A percentile compares a stretch with the other conserved stretches of the same genome.
These are phyloP conservation scores for Penicillium dipodomyicola DNA, from an alignment of 495 filamentous ascomycete genomes.

Conservation along the genomic window DNA sequence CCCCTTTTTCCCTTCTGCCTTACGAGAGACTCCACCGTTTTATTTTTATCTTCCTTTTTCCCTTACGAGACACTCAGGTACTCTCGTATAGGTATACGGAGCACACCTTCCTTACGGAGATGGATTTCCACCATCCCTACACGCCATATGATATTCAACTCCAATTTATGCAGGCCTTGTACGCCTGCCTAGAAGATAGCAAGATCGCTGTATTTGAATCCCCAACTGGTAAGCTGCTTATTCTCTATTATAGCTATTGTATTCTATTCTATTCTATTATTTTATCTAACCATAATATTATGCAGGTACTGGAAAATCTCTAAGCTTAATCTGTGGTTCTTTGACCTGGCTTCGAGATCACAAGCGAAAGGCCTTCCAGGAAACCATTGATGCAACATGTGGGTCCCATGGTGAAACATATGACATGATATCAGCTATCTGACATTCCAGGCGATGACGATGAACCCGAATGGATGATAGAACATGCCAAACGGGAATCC, in stretches of 20 bases:
- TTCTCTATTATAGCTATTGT: background rate
- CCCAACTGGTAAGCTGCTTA: conserved; percentile 64
- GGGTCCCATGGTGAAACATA: conserved; percentile 11
- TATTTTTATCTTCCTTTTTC: too few species aligned
- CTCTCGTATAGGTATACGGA: too few species aligned
- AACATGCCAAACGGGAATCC: conserved; percentile 67
- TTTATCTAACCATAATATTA: conserved; percentile 11
- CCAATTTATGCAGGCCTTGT: conserved; percentile 85
- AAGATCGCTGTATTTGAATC: conserved; percentile 90
- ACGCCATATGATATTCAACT: conserved; percentile 87
- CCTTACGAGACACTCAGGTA: too few species aligned
- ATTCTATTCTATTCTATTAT: background rate
- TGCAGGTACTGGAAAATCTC: conserved; percentile 75
- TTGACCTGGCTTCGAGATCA: conserved; percentile 91
- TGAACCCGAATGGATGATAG: conserved; percentile 88
- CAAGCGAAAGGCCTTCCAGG: conserved; percentile 66
- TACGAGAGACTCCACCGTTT: too few species aligned
- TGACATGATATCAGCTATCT: conserved; percentile 2
- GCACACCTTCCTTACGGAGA: background rate
- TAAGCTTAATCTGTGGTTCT: conserved; percentile 90
- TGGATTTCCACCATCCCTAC: conserved; percentile 87
- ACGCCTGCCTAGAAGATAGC: conserved; percentile 74
- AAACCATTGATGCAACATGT: conserved; percentile 41
- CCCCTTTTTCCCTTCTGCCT: too few species aligned
- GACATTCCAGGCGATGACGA: conserved; percentile 52